A percentile compares a stretch with the other conserved stretches of the same genome.
phyloP scores from a whole-genome alignment of 2,329 filamentous ascomycete species.

The Fusarium lyarnte region DNA sequence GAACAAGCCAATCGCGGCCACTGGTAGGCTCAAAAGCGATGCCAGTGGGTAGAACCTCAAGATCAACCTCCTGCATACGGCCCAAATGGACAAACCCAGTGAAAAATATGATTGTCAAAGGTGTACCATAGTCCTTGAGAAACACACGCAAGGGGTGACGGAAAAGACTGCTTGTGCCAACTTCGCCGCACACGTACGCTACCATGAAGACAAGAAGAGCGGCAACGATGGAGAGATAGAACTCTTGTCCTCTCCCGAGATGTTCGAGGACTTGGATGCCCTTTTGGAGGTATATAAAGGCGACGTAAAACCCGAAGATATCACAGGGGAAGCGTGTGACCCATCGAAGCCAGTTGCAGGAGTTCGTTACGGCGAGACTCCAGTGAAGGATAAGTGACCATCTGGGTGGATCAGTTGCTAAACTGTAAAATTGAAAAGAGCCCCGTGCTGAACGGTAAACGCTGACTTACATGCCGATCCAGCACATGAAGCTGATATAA shows the following conservation, averaged over 20 bases:
- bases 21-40: slow-evolving; percentile 82
- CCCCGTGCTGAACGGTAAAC: not conserved
- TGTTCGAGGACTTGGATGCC: slow-evolving; percentile 85
- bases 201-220: slow-evolving; percentile 80
- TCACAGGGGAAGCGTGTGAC: slow-evolving; percentile 93
- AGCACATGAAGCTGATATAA: slow-evolving; percentile 90
- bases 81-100: slow-evolving; percentile 89
- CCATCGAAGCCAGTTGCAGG: slow-evolving; percentile 88
- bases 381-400: slow-evolving; percentile 89
- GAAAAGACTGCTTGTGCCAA: slow-evolving; percentile 78
- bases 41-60: slow-evolving; percentile 79
- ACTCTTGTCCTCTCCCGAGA: slow-evolving; percentile 72
- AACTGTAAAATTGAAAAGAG: too few relatives aligned
- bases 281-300: slow-evolving; percentile 91
- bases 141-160: slow-evolving; percentile 80
- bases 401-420: slow-evolving; percentile 49
- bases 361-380: slow-evolving; percentile 83
- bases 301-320: slow-evolving; percentile 94
- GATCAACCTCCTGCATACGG: slow-evolving; percentile 75
- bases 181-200: slow-evolving; percentile 76
- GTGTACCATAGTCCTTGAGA: slow-evolving; percentile 89
- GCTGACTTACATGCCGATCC: slow-evolving; percentile 77
- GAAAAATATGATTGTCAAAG: slow-evolving; percentile 85
- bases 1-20: slow-evolving; percentile 78
- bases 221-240: slow-evolving; percentile 83